Evolutionary conservation across 306 rosid genomes (phyloP).

Genomic region (Neltuma alba): DNA sequence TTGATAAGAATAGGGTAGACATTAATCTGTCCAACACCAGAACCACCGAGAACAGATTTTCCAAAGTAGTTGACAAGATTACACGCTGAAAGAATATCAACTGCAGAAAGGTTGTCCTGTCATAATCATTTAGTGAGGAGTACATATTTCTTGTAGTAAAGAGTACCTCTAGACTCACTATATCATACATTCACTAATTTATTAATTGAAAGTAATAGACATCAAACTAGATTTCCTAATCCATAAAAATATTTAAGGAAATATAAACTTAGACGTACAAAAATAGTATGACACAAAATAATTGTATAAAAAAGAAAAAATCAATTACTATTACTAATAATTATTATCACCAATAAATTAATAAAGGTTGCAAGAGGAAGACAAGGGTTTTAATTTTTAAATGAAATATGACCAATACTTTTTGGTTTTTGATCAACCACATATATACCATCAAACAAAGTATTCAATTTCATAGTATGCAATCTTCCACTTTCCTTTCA

Average conservation of each 20-base stretch:
- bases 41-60: conserved; percentile 94
- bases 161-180: conserved; percentile 32
- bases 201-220: conserved; percentile 14
- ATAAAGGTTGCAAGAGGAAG: no score
- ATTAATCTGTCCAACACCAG: conserved; percentile 97
- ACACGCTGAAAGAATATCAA: conserved; percentile 97
- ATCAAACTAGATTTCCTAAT: conserved; percentile 4
- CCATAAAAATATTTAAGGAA: no score
- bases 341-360: no score
- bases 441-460: no score
- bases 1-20: conserved; percentile 87
- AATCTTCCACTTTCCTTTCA: no score
- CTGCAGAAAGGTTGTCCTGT: conserved; percentile 99
- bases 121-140: conserved; percentile 44
- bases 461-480: no score
- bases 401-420: no score
- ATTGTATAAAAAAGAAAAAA: no score
- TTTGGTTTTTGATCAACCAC: no score
- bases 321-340: not conserved
- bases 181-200: conserved; percentile 16
- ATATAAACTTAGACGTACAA: no score
- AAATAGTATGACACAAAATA: not conserved
- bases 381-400: no score
- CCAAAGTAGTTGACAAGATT: conserved; percentile 98
- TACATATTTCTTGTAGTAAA: conserved; percentile 26